Conservation (phyloP, 352 stramenopile species). For the Pythium periplocum region DNA sequence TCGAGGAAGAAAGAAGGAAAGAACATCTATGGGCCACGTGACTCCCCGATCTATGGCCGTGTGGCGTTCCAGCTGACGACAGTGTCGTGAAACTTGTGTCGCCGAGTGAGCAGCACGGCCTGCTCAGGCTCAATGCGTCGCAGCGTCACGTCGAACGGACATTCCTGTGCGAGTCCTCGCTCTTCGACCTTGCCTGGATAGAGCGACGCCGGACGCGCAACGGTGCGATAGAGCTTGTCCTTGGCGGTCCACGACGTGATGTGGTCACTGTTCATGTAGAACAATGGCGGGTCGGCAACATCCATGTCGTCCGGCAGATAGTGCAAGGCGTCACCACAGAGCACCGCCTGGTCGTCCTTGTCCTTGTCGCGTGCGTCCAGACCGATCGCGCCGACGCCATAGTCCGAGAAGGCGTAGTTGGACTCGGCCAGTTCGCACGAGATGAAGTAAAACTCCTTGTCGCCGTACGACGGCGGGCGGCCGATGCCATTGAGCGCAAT, state of each 20-base stretch:
- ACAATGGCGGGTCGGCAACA: conserved; percentile 14
- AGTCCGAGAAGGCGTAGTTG: conserved; percentile 63
- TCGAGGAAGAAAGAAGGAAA: too few relatives aligned
- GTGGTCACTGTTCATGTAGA: conserved; percentile 73
- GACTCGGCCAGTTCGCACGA: conserved; percentile 64
- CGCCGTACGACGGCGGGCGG: conserved; percentile 46
- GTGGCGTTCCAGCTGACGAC: too few relatives aligned
- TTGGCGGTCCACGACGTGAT: conserved; percentile 34
- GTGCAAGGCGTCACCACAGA: conserved; percentile 57
- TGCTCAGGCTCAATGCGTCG: too few relatives aligned
- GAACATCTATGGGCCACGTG: too few relatives aligned
- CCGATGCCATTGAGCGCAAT: conserved; percentile 21
- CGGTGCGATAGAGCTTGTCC: conserved; percentile 39
- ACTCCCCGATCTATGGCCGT: too few relatives aligned
- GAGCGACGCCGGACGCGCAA: conserved; percentile 41
- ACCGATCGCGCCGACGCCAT: conserved; percentile 48
- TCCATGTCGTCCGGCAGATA: conserved; percentile 32
- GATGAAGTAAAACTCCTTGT: conserved; percentile 80
- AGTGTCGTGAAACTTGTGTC: too few relatives aligned
- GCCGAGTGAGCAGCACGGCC: too few relatives aligned
- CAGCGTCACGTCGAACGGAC: conserved; percentile 36
- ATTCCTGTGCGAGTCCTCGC: conserved; percentile 39
- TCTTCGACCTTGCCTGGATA: conserved; percentile 43
- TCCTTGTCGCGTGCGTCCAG: conserved; percentile 17
- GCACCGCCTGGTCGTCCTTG: conserved; percentile 23